Base-by-base conservation (phyloP, 176 grass and related monocot genomes). In the Rhynchospora tenuis region DNA sequence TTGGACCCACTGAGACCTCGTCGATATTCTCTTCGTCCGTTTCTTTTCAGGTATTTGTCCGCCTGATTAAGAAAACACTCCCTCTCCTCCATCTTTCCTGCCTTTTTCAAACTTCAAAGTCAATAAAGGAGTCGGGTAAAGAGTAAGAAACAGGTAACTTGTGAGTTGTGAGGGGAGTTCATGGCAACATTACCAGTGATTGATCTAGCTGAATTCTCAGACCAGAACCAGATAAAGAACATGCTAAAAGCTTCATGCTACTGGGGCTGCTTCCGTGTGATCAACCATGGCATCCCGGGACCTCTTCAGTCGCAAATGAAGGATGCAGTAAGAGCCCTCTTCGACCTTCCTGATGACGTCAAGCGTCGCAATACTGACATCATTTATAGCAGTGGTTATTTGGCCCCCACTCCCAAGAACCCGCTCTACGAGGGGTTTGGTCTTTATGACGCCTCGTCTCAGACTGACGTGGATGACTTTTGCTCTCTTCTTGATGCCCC, bases 351-450 rank as follows among this genome's bases (percentile, higher is more conserved):
- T 66, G 89, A 85, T 88, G 80, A 94, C 23, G 82, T 90, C 87
- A 94, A 91, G 85, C 89, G 73, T 82, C 92, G 87, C 44, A 94
- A 91, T 73, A 20, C 71, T 54, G 89, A 87, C 71, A 62, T 85
- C 85, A 86, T 94, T 71, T 47, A 79, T 24, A 89, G 89, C 22
- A 93, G 91, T 84, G 91, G 91, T 22, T 93, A 93, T 86, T 60
- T 89, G 46, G 69, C 81, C 27, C 89, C 92, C 78, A 64, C 84
- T 79, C 16, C 81, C 13, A 83, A 54, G 67, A 91, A 91, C 82
- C 92, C 89, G 57, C 89, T 93, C 72, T 94, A 91, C 63, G 89
- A 91, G 78, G 86, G 89, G 33, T 91, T 94, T 65, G 89, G 92
- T 24, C 89, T 94, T 71, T 79, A 74, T 68, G 87, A 94, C 82